Evolutionary conservation across 179 eudicot genomes (phyloP).

Genomic region (Sideroxylon spinosum): DNA sequence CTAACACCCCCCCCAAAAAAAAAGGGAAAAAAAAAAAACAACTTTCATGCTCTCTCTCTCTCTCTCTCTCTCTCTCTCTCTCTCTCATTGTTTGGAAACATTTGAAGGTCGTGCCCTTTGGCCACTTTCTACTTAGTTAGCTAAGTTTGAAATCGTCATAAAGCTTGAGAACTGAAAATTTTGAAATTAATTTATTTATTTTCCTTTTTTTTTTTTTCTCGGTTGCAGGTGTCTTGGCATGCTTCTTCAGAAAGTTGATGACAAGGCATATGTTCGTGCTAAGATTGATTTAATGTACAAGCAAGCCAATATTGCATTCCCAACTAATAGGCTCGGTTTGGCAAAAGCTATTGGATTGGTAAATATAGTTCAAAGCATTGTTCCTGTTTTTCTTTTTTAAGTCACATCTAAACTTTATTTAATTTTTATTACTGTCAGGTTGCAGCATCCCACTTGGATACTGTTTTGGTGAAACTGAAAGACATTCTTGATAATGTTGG

Average conservation of each 20-base stretch:
- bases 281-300: constrained; percentile 88
- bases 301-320: constrained; percentile 72
- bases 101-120: too few relatives aligned
- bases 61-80: too few relatives aligned
- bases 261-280: constrained; percentile 70
- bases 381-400: constrained; percentile 8
- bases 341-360: constrained; percentile 99
- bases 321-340: constrained; percentile 87
- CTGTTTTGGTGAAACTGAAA: constrained; percentile 85
- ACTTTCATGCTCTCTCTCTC: too few relatives aligned
- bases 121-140: too few relatives aligned
- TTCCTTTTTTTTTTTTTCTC: not conserved
- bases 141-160: too few relatives aligned
- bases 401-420: constrained; percentile 1
- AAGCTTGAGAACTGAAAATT: not conserved
- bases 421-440: constrained; percentile 43
- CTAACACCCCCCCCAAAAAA: not conserved
- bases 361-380: constrained; percentile 15
- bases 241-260: constrained; percentile 89
- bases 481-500: constrained; percentile 84
- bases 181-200: not conserved
- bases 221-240: constrained; percentile 78
- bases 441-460: constrained; percentile 98
- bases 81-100: too few relatives aligned
- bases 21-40: too few relatives aligned